Evolutionary conservation across 352 stramenopile genomes (phyloP), one percentile per base, ranked within the genome.

Genomic region (Globisporangium spinosum): DNA sequence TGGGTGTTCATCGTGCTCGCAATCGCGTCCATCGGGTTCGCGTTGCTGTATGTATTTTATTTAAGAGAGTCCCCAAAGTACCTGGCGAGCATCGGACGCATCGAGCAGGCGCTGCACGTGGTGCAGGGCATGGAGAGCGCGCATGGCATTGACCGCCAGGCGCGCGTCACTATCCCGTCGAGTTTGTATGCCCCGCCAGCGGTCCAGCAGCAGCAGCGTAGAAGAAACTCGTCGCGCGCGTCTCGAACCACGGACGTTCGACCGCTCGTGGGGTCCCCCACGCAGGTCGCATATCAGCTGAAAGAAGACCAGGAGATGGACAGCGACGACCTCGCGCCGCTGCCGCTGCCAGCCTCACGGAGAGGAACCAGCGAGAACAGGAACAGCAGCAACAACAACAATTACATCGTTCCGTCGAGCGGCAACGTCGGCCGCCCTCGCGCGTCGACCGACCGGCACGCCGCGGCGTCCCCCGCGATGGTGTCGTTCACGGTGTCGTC

Each of bases 61-160:
- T 62, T 91, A 29, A 70, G 76, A 20, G 85, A 94, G 49, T 89
- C 83, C 12, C 85, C 85, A 23, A 88, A 87, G 63, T 94, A 87
- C 64, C 71, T 94, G 20, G 85, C 79, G 5, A 85, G 77, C 62
- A 77, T 86, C 0, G 85, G 85, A 3, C 82, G 82, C 0, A 58
- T 77, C 23, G 77, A 89, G n/a, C 76, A 89, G 66, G 85, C 85
- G 47, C 70, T 91, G 27, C 58, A 38, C 5, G 64, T 89, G 12
- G 51, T 94, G 12, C 72, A 82, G 23, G 71, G 70, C 43, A 89
- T 94, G 65, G 85, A 94, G 63, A 69, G 58, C 9, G 75, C 77
- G 0, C 84, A 92, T 62, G 85, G 83, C 8, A 85, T 91, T 53
- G 69, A 76, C 49, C 71, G 81, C 22, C 75, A 87, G 59, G 78